Base-by-base conservation (phyloP, 345 rosid genomes). In the Boechera stricta region DNA sequence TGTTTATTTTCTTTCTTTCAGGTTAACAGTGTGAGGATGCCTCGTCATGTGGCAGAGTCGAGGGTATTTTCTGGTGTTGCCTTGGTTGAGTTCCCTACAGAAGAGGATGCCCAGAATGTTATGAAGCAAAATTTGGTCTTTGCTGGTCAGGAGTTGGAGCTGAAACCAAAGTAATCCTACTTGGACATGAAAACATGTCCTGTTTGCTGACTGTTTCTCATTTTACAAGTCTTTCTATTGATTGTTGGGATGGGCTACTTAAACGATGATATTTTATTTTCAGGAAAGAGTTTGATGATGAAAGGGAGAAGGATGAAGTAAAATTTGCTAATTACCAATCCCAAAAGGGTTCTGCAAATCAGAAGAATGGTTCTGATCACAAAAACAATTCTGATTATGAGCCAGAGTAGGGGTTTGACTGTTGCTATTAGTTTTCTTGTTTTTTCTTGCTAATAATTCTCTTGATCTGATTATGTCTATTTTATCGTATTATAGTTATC, bases 11-110 rank as follows among this genome's bases (percentile, higher is more conserved):
- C 49, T 24, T 2, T n/a, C 15, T 36, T 15, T 35, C 86, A 92
- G 99, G 93, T 95, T 28, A 86, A 85, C 67, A 92, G 98, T 72
- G 89, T 95, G 83, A 92, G 98, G 82, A 59, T 95, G 86, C 98
- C 99, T 74, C 90, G 88, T 44, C 98, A 87, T 85, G 86, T 87
- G 18, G 91, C 84, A 44, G 93, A 92, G 79, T 79, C 85, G 39
- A 88, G 85, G 77, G 67, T 85, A 10, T 88, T 92, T 75, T 85
- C 84, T 82, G 99, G 99, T 41, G 86, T 91, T 77, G 97, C 92
- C 70, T 78, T 92, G 86, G 72, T 95, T 55, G 99, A 95, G 80
- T 89, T 95, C 79, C 86, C 93, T 66, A 61, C 86, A 3, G 90
- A 88, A 75, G 93, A 91, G 77, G 96, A 91, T 11, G 88, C 96